Evolutionary conservation across 352 stramenopile species (phyloP).

Genomic region (Pythium rhizo-oryzae): DNA sequence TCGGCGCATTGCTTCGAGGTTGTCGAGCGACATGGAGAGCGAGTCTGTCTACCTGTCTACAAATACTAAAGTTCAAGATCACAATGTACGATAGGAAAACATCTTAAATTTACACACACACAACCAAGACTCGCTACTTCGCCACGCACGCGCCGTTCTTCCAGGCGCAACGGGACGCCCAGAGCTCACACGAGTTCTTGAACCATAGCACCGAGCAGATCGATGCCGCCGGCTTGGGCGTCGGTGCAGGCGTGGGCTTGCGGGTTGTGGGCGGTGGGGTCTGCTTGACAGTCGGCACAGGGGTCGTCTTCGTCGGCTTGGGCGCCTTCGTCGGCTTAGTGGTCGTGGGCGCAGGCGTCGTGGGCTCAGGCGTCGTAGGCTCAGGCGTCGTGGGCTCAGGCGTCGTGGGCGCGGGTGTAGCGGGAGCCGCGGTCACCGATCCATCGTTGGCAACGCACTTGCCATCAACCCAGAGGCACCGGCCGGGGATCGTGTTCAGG

Average conservation of each 20-base stretch:
- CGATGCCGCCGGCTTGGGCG: background rate
- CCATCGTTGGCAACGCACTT: constrained; percentile 14
- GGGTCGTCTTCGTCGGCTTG: background rate
- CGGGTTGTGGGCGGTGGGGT: background rate
- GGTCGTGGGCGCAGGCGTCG: constrained; percentile 6
- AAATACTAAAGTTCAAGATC: no score
- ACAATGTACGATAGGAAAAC: no score
- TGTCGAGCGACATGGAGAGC: no score
- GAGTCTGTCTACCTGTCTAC: no score
- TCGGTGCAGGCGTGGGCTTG: background rate
- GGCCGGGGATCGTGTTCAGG: constrained; percentile 12
- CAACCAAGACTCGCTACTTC: no score
- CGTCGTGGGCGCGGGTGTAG: constrained; percentile 7
- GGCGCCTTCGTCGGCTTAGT: constrained; percentile 1
- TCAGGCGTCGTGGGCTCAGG: constrained; percentile 9
- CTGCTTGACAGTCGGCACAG: background rate
- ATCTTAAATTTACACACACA: no score
- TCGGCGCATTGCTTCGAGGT: no score
- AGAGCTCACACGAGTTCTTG: constrained; percentile 12
- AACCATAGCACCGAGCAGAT: constrained; percentile 16
- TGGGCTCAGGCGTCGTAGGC: constrained; percentile 4
- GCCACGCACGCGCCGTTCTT: constrained; percentile 9
- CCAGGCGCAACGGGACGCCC: constrained; percentile 7
- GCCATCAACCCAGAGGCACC: constrained; percentile 16
- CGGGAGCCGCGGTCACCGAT: background rate